These are phyloP conservation scores for Aspergillus arachidicola DNA, from an alignment of 2,329 filamentous ascomycete genomes.

Conservation along the genomic window DNA sequence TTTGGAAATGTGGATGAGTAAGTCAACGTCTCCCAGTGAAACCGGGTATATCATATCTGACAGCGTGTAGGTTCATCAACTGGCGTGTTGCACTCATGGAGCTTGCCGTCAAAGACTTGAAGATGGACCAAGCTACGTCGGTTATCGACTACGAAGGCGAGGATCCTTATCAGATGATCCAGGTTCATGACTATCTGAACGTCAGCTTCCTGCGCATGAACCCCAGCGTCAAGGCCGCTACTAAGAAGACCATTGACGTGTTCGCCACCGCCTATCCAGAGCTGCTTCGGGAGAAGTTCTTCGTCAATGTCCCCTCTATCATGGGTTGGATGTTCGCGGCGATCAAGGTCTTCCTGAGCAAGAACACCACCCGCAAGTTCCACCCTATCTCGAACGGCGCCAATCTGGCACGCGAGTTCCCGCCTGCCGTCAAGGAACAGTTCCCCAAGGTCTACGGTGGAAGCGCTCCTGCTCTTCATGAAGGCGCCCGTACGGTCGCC, in stretches of 20 bases:
- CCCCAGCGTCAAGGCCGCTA: conserved; percentile 72
- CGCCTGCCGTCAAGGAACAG: conserved; percentile 58
- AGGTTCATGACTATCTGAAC: conserved; percentile 90
- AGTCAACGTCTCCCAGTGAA: conserved; percentile 36
- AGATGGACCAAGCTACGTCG: conserved; percentile 69
- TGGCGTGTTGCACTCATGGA: conserved; percentile 95
- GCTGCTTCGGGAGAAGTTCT: conserved; percentile 87
- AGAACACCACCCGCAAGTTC: conserved; percentile 77
- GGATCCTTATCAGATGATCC: conserved; percentile 87
- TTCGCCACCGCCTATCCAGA: conserved; percentile 87
- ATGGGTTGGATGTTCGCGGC: conserved; percentile 85
- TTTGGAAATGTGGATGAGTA: conserved; percentile 83
- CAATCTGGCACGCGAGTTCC: conserved; percentile 65
- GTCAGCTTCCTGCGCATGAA: conserved; percentile 86
- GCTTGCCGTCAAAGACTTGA: conserved; percentile 73
- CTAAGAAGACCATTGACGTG: conserved; percentile 76
- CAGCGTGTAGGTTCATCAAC: conserved; percentile 69
- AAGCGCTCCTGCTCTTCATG: conserved; percentile 58
- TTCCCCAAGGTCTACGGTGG: conserved; percentile 82
- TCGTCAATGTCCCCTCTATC: conserved; percentile 86
- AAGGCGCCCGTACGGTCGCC: conserved; percentile 34
- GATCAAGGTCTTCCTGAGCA: conserved; percentile 74
- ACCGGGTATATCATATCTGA: conserved; percentile 4
- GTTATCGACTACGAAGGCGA: conserved; percentile 63
- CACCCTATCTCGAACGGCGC: conserved; percentile 75